Base-by-base conservation (phyloP, 169 alveolate genomes). In the Plasmodium knowlesi region DNA sequence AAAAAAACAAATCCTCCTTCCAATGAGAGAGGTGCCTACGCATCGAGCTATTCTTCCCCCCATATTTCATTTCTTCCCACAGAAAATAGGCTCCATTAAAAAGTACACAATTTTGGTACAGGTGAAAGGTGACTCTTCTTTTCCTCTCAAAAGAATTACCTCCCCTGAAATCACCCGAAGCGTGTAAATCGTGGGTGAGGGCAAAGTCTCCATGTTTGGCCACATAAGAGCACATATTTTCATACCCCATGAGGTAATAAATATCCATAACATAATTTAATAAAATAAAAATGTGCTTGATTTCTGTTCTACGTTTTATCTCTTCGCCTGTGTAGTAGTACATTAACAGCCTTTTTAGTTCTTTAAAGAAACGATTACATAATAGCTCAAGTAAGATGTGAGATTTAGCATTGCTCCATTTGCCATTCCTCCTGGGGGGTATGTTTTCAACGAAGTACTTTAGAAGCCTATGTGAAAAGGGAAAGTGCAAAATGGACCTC, bases 181-280 rank as follows among this genome's bases (percentile, higher is more conserved):
- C 14, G 54, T 39, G 41, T 8, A 41, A 39, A 41, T 84, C 19
- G 81, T 86, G 74, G n/a, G 41, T 14, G 28, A 86, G 41, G 46
- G 53, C 46, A 53, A 54, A 32, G 28, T 78, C 93, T n/a, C 80
- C 80, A 34, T 41, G 71, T 8, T 53, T 74, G 0, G 93, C 57
- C 25, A 41, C 30, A 67, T 50, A 74, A 30, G 74, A 73, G 25
- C 70, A 46, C 41, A 74, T 73, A 53, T 86, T 57, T 16, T 76
- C 93, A 25, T 74, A 86, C 2, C 50, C 78, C 86, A 86, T 86
- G 57, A 86, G 46, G 37, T 86, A 86, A 76, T 76, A 86, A 34
- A 86, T 54, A 54, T 86, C 93, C 93, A 76, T 74, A 41, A 76
- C 93, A 76, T 76, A 54, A 54, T 86, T 86, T 53, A 86, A 54